Percentiles rank a stretch among this genome's conserved stretches.
Conservation (phyloP, 2,329 filamentous ascomycete species). For the Dothistroma septosporum region DNA sequence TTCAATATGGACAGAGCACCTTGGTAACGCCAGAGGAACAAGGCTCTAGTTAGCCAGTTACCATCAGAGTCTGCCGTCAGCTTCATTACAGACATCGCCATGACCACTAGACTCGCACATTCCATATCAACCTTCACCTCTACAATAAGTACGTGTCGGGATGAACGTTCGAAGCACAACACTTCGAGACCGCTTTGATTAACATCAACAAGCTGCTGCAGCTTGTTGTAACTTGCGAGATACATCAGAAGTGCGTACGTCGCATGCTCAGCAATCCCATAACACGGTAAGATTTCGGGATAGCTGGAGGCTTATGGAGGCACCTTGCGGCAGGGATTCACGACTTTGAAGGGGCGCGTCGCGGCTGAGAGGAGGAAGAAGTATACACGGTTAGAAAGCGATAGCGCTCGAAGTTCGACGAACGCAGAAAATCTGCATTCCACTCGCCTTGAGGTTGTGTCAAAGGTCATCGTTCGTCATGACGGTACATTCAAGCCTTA, state of each 20-base stretch:
- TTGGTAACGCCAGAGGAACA: not conserved
- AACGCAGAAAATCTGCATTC: not conserved
- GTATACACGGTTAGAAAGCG: not conserved
- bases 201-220: not conserved
- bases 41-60: not conserved
- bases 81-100: not conserved
- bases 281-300: not conserved
- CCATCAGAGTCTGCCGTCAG: not conserved
- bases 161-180: not conserved
- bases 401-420: not conserved
- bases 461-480: too few species aligned
- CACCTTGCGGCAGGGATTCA: not conserved
- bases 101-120: not conserved
- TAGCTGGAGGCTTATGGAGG: not conserved
- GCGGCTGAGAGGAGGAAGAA: not conserved
- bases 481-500: not conserved
- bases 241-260: not conserved
- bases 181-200: not conserved
- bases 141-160: not conserved
- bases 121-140: not conserved
- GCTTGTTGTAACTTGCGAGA: not conserved
- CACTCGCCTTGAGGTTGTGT: not conserved
- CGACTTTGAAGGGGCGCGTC: not conserved
- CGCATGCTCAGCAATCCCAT: not conserved
- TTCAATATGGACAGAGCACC: not conserved